Evolutionary conservation across 805 yeast genomes (phyloP), one percentile per base, ranked within the genome.

Genomic region (Zygotorulaspora florentina): DNA sequence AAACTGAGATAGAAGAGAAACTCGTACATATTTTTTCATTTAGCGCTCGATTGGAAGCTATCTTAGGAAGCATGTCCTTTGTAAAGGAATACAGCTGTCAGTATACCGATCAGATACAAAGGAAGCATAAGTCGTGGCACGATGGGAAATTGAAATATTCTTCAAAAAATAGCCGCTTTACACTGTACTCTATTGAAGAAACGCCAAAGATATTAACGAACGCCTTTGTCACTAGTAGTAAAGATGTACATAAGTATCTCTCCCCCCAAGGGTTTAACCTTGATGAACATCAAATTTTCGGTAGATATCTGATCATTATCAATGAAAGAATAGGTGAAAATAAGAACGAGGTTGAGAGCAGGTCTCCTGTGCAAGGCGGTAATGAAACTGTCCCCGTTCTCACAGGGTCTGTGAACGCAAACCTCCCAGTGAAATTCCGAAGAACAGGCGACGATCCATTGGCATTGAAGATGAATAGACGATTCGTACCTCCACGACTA

Each of bases 61-160:
- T 4, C 7, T 5, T 20, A 20, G 25, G 25, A 20, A 20, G 16
- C 16, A 33, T 33, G 36, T 33, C 36, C 13, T n/a, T 9, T 5
- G 13, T 33, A 8, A 13, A 16, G 15, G 66, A 62, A 40, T 64
- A 50, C 43, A 43, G 40, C 15, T 64, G 68, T 44, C 68, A 64
- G 41, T 64, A 63, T 42, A 54, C 66, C 1, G 61, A 57, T 41
- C 64, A 64, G 25, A 43, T 64, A 8, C 51, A 57, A 34, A 63
- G 63, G 52, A 64, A 64, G 47, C 65, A 57, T 35, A 64, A 64
- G 43, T 38, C 56, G 2, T 64, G 68, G 68, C 67, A 64, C 42
- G 68, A 64, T 51, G 68, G 68, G 5, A 57, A 47, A 33, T 28
- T 64, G 30, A 63, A 55, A 38, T 58, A 51, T 33, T 55, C 45